phyloP scores from a whole-genome alignment of 2,329 filamentous ascomycete genomes.

The Phyllosticta citrichinensis region DNA sequence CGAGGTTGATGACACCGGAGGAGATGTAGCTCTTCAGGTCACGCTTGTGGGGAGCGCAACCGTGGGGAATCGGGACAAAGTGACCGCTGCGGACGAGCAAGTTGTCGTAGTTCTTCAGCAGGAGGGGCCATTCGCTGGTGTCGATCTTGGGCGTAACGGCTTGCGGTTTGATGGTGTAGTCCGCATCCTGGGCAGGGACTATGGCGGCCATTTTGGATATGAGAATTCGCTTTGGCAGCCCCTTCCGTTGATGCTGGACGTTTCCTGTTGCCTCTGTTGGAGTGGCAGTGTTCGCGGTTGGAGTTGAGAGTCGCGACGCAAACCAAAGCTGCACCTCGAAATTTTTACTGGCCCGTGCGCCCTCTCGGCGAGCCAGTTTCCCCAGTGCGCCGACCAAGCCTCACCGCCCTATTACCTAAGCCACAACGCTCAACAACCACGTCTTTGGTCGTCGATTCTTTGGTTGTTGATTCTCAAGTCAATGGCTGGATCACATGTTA shows the following conservation, averaged over 20 bases:
- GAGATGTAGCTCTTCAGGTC: conserved; percentile 96
- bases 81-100: conserved; percentile 90
- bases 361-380: not conserved
- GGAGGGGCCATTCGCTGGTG: conserved; percentile 83
- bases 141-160: conserved; percentile 63
- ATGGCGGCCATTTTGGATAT: conserved; percentile 11
- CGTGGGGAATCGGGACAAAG: conserved; percentile 92
- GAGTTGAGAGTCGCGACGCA: conserved; percentile 1
- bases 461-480: too few species aligned
- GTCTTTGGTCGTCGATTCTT: too few species aligned
- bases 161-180: conserved; percentile 89
- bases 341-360: conserved; percentile 10
- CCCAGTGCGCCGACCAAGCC: not conserved
- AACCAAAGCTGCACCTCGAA: conserved; percentile 4
- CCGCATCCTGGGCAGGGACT: conserved; percentile 43
- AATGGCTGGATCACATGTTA: too few species aligned
- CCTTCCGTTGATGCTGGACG: conserved; percentile 10
- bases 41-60: conserved; percentile 82
- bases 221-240: not conserved
- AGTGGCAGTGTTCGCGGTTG: not conserved
- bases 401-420: not conserved
- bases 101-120: conserved; percentile 93
- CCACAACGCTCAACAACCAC: not conserved
- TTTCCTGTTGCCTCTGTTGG: conserved; percentile 2
- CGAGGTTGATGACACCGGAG: conserved; percentile 95